Evolutionary conservation across 1,284 basidiomycete genomes (phyloP), one percentile per base, ranked within the genome.

Genomic region (Neolentinus lepideus): DNA sequence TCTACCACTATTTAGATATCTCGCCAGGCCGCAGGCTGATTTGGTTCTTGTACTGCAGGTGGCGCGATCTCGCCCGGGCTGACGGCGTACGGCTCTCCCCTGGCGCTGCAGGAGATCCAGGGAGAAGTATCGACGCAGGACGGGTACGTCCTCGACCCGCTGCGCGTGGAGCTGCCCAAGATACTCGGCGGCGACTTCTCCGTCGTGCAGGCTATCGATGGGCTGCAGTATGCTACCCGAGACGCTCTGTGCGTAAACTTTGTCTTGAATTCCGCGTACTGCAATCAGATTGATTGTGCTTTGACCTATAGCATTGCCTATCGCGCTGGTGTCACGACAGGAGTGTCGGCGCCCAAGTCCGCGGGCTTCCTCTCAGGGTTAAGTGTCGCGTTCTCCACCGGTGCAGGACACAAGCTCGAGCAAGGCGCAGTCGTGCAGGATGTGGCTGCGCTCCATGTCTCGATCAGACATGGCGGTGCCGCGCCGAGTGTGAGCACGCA

Each of bases 201-300:
- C 1, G 70, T 90, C 24, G 71, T 81, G 4, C 80, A 78, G 38
- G 92, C 88, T 1, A 79, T 78, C 8, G 92, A 94, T 64, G 92
- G 90, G 0, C 76, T 92, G 12, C 73, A 81, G 57, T 92, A 86
- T 65, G 82, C 76, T 1, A 84, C 82, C 36, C 80, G 90, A 19
- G 80, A 92, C 68, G 81, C 85, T 27, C 73, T 90, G 88, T 90
- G 65, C 61, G 88, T 76, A n/a, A 46, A 33, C 19, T 24, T 52
- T 4, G 25, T 29, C 10, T 31, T n/a, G n/a, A n/a, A n/a, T n/a
- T n/a, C n/a, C n/a, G n/a, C n/a, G n/a, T n/a, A n/a, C n/a, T n/a
- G n/a, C n/a, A 46, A 52, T 33, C 12, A 25, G 9, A 33, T 33
- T 19, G 27, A 22, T 6, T 14, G 26, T 43, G 35, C 36, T 11